Evolutionary conservation across 306 rosid species (phyloP), one percentile per base, ranked within the genome.

Genomic region (Ormosia emarginata): DNA sequence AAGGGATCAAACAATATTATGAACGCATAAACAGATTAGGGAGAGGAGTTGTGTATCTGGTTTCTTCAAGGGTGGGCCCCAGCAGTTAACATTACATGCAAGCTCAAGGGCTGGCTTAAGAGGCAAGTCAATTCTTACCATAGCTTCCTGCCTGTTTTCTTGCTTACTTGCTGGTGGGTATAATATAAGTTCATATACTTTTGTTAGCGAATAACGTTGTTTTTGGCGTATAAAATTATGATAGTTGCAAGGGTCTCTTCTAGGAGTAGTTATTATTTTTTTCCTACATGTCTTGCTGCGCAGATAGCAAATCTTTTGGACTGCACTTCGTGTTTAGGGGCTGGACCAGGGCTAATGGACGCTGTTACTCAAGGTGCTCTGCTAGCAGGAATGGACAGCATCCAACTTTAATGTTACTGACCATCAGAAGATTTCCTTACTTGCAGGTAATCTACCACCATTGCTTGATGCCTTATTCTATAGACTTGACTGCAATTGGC

Each of bases 291-390:
- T 61, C 39, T 65, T 85, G 12, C 13, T 57, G 47, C 0, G 47
- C 91, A 95, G 99, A 82, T 93, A 79, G 94, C 94, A 66, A 88
- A 75, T 57, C 98, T 95, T 82, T 77, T 95, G 91, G 90, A 88
- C 53, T 92, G 98, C 83, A 93, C 99, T 59, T 75, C 99, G 10
- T 95, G 99, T 98, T 79, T 93, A 29, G 98, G 98, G 62, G 97
- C 81, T 30, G 99, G 99, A 80, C 99, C 99, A 2, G 98, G 99
- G 58, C 78, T 95, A 41, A 95, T 95, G 99, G 98, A 93, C 59
- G 99, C 99, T 33, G 97, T 89, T 64, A 88, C 92, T 18, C 89
- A 93, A 86, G 98, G 99, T 82, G 96, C 94, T 70, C 44, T 93
- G 73, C 84, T 73, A 74, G 97, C 90, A 14, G 94, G 94, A 95